Conservation (phyloP, 2,329 filamentous ascomycete genomes). For the Lasiodiplodia citricola region DNA sequence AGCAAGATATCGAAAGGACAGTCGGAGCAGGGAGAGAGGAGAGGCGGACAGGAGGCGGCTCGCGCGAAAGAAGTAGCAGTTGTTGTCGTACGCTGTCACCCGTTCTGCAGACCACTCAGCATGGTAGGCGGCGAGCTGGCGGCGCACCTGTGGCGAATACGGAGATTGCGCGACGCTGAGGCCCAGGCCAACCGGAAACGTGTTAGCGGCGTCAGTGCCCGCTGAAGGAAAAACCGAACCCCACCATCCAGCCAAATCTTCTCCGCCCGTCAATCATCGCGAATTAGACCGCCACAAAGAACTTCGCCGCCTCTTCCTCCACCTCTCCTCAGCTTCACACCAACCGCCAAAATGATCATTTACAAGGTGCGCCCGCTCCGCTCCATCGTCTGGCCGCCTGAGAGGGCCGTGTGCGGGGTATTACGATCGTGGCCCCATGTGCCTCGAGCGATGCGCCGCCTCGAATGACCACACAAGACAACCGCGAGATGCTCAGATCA, state of each 20-base stretch:
- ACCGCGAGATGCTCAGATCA: slow-evolving; percentile 3
- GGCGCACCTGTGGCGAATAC: slow-evolving; percentile 24
- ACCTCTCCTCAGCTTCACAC: slow-evolving; percentile 25
- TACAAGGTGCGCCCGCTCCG: slow-evolving; percentile 56
- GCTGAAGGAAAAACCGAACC: slow-evolving; percentile 22
- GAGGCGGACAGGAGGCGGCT: slow-evolving; percentile 24
- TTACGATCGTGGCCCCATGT: slow-evolving; percentile 29
- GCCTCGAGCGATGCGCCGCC: slow-evolving; percentile 14
- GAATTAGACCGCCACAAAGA: slow-evolving; percentile 15
- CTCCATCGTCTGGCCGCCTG: slow-evolving; percentile 36
- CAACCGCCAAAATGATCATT: slow-evolving; percentile 59
- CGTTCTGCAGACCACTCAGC: slow-evolving; percentile 15
- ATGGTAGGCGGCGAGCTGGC: neutral
- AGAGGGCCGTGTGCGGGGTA: slow-evolving; percentile 9
- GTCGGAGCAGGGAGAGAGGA: slow-evolving; percentile 35
- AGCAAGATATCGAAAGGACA: slow-evolving; percentile 9
- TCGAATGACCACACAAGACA: slow-evolving; percentile 23
- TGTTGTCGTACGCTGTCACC: slow-evolving; percentile 10
- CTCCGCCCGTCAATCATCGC: slow-evolving; percentile 25
- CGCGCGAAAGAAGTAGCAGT: neutral
- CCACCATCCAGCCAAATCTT: slow-evolving; percentile 26
- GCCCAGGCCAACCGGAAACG: neutral
- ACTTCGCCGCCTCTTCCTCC: slow-evolving; percentile 24
- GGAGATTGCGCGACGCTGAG: slow-evolving; percentile 22
- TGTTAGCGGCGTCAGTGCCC: slow-evolving; percentile 2